Base-by-base conservation (phyloP, 1,139 yeast genomes). In the Hyphopichia wangnamkhiaoensis region DNA sequence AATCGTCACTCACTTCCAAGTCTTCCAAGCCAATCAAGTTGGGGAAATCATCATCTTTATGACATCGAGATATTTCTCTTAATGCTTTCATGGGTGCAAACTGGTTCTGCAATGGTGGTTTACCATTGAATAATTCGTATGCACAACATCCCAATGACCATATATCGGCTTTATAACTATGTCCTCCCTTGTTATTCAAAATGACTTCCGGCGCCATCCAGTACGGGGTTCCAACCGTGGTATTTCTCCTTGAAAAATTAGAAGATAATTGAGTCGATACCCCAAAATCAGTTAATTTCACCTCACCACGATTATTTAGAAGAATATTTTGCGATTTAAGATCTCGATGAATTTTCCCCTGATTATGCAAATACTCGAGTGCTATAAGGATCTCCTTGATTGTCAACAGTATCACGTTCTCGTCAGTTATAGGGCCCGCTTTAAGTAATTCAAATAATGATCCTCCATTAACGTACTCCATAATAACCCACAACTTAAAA, bases 171-270 rank as follows among this genome's bases (percentile, higher is more conserved):
- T 86, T 79, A 56, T 76, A 86, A 47, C 88, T 82, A 59, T 94
- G 95, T 9, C 93, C 96, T 34, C 74, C 76, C 33, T 63, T 60
- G 39, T 85, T 84, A 57, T 89, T 96, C 52, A 82, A 67, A 33
- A 93, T 85, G 2, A 93, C 95, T 54, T 94, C 99, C 0, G 98
- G 98, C 0, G 98, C 95, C 98, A 94, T 94, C 94, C 98, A 93
- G 59, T 91, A 93, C 1, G 99, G 98, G 0, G 98, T 93, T 0
- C 99, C 98, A 7, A 93, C 98, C 54, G 95, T 93, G 0, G 98
- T 93, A 52, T 86, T 84, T 48, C 96, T 59, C 41, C 82, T 77
- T 37, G 84, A 87, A 59, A 86, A 74, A 61, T 82, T 88, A 53
- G 80, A 87, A 23, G 90, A 85, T 39, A 83, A 76, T 63, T 84